phyloP scores from a whole-genome alignment of 2,329 filamentous ascomycete species.

The Xylaria digitata region DNA sequence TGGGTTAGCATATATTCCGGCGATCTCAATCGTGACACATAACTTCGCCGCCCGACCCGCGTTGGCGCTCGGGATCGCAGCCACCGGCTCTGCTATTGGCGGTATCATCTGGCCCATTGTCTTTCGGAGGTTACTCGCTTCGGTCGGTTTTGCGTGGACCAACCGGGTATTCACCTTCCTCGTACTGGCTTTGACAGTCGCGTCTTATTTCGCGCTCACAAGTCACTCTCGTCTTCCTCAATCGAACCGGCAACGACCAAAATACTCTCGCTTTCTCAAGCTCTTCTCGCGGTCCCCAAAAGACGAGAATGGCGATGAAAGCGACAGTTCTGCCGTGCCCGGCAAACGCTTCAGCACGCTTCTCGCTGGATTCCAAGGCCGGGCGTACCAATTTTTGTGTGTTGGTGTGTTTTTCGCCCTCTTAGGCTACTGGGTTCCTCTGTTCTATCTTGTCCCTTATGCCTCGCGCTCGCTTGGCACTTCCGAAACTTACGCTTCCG shows the following conservation, averaged over 20 bases:
- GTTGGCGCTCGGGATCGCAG: conserved; percentile 35
- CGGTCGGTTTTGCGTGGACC: conserved; percentile 63
- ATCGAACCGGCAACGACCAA: too few species aligned
- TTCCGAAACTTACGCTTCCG: conserved; percentile 9
- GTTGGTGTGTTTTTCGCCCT: conserved; percentile 19
- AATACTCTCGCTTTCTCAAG: neutral
- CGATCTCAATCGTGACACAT: conserved; percentile 32
- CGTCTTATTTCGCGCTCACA: conserved; percentile 15
- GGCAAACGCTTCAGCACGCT: neutral
- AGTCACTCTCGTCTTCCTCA: neutral
- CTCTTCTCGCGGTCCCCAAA: neutral
- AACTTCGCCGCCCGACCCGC: conserved; percentile 30
- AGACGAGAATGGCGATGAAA: neutral
- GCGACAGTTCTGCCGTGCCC: too few species aligned
- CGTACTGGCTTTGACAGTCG: conserved; percentile 38
- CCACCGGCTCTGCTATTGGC: conserved; percentile 39
- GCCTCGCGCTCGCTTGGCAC: conserved; percentile 15
- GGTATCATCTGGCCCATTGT: conserved; percentile 49
- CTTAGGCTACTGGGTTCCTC: conserved; percentile 29
- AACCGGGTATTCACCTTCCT: conserved; percentile 54
- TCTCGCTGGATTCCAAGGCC: conserved; percentile 2
- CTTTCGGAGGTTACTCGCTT: conserved; percentile 54
- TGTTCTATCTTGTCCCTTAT: conserved; percentile 32
- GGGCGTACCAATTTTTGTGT: conserved; percentile 23
- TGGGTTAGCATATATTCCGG: conserved; percentile 37